Percentiles rank a stretch among this genome's conserved stretches.
phyloP scores from a whole-genome alignment of 2,329 filamentous ascomycete genomes.

The Juglanconis juglandina region DNA sequence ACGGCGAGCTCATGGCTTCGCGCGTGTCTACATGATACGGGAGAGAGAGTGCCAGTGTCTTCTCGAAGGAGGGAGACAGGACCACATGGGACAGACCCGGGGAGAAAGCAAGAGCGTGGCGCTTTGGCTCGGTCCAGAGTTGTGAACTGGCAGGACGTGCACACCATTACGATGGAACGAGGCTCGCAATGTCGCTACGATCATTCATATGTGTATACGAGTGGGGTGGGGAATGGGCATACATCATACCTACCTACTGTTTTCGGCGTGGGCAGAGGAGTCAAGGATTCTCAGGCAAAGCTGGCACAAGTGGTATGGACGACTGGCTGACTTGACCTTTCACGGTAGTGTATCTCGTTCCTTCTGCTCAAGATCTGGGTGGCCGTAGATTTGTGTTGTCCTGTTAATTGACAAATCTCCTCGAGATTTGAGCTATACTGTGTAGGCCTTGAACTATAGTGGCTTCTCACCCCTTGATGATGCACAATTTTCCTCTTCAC shows the following conservation, averaged over 20 bases:
- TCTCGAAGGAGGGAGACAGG: not conserved
- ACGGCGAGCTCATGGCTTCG: not conserved
- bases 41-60: not conserved
- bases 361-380: no score
- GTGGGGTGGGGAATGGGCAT: not conserved
- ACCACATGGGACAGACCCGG: not conserved
- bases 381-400: no score
- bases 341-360: not conserved
- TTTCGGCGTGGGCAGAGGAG: not conserved
- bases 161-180: not conserved
- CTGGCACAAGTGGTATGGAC: not conserved
- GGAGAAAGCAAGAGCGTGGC: not conserved
- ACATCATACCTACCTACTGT: not conserved
- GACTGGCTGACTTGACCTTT: not conserved
- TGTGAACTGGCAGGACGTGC: not conserved
- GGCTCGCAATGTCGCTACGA: conserved; percentile 5
- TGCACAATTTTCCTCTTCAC: no score
- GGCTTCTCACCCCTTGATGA: no score
- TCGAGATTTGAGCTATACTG: no score
- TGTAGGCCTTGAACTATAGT: no score
- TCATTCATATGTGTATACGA: conserved; percentile 3
- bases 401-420: no score
- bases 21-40: not conserved
- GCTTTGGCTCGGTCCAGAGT: not conserved
- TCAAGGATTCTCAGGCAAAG: not conserved